These are phyloP conservation scores for Sophora flavescens DNA, from an alignment of 306 rosid species.

Conservation along the genomic window DNA sequence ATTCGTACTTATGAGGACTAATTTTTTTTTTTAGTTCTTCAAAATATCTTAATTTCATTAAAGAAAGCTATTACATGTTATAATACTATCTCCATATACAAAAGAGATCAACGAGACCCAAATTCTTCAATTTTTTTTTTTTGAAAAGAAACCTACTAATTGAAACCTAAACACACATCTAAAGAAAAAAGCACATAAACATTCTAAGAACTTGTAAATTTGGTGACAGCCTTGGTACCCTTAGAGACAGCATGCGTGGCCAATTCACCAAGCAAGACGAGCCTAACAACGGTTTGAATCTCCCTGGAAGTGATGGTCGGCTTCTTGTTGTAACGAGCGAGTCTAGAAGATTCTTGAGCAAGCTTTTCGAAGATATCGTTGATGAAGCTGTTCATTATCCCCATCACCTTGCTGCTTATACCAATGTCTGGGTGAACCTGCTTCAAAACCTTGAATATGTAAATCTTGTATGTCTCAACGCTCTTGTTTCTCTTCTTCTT, in stretches of 20 bases:
- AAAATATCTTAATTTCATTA: neutral
- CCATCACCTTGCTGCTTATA: constrained; percentile 82
- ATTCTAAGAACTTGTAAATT: constrained; percentile 62
- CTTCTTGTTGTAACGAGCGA: constrained; percentile 83
- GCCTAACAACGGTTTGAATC: constrained; percentile 78
- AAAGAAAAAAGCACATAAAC: neutral
- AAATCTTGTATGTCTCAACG: constrained; percentile 77
- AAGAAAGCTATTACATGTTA: too few relatives aligned
- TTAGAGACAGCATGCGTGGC: constrained; percentile 80
- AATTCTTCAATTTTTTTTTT: neutral
- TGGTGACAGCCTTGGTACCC: constrained; percentile 82
- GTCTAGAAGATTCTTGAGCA: constrained; percentile 74
- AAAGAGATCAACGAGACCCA: constrained; percentile 15
- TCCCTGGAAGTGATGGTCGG: constrained; percentile 80
- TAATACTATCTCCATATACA: constrained; percentile 42
- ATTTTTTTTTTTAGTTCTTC: too few relatives aligned
- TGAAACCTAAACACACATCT: neutral
- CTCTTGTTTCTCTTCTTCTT: constrained; percentile 79
- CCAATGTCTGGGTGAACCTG: constrained; percentile 85
- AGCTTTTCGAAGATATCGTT: constrained; percentile 84
- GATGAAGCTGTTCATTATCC: constrained; percentile 80
- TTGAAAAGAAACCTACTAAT: neutral
- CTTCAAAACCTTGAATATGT: constrained; percentile 78
- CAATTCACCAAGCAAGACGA: constrained; percentile 75
- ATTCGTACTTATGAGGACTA: too few relatives aligned